Conservation (phyloP, 2,329 filamentous ascomycete genomes). For the Fusarium chlamydosporum region DNA sequence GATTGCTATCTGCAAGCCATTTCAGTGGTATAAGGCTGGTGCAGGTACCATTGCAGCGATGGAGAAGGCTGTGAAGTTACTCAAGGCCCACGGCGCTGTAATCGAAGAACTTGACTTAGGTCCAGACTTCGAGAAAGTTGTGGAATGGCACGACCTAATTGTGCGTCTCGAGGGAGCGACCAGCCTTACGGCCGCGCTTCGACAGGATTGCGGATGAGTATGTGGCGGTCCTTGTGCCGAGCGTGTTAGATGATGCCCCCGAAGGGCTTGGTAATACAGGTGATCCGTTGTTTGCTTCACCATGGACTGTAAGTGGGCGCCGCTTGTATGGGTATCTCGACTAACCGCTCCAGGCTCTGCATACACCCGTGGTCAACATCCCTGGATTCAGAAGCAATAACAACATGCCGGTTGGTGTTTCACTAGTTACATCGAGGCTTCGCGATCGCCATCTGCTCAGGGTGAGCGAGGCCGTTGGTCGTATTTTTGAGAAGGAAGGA, state of each 20-base stretch:
- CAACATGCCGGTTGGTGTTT: slow-evolving; percentile 70
- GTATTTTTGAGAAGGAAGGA: slow-evolving; percentile 52
- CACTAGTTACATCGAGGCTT: slow-evolving; percentile 64
- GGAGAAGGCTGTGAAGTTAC: slow-evolving; percentile 56
- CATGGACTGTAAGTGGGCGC: slow-evolving; percentile 65
- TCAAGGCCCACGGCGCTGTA: slow-evolving; percentile 63
- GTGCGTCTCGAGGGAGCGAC: slow-evolving; percentile 66
- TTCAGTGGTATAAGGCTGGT: slow-evolving; percentile 64
- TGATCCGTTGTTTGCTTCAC: slow-evolving; percentile 64
- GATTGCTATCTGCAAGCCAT: slow-evolving; percentile 69
- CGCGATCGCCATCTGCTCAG: slow-evolving; percentile 61
- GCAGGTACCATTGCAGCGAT: slow-evolving; percentile 61
- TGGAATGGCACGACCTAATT: slow-evolving; percentile 66
- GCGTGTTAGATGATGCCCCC: slow-evolving; percentile 72
- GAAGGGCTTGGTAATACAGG: slow-evolving; percentile 67
- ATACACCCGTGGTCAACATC: slow-evolving; percentile 73
- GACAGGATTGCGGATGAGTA: slow-evolving; percentile 68
- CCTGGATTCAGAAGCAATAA: slow-evolving; percentile 70
- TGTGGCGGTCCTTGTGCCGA: slow-evolving; percentile 70
- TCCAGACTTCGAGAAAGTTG: slow-evolving; percentile 62
- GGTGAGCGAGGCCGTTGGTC: slow-evolving; percentile 56
- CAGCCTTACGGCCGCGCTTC: slow-evolving; percentile 65
- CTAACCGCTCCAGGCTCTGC: slow-evolving; percentile 58
- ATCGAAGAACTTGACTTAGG: slow-evolving; percentile 70
- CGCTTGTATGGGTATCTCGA: slow-evolving; percentile 47